phyloP scores from a whole-genome alignment of 2,329 filamentous ascomycete species.

The Hymenotorrendiella dingleyae region DNA sequence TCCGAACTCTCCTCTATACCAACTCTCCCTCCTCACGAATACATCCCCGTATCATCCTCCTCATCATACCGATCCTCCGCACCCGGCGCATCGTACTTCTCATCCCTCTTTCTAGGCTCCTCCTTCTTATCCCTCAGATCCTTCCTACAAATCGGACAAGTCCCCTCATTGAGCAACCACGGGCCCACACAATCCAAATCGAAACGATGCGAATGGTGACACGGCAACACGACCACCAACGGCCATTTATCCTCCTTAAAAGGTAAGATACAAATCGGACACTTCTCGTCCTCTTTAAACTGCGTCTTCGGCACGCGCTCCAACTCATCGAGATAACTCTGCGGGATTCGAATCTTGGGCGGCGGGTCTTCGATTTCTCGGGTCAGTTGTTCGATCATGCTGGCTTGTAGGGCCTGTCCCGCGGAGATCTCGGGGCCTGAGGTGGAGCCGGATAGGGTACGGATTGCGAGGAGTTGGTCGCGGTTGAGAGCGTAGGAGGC shows the following conservation, averaged over 20 bases:
- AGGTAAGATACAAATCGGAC: constrained; percentile 57
- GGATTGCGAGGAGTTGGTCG: constrained; percentile 49
- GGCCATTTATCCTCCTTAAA: constrained; percentile 58
- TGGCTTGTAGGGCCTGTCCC: constrained; percentile 42
- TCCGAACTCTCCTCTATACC: neutral
- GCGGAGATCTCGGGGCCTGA: too few species aligned
- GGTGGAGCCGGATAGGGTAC: constrained; percentile 39
- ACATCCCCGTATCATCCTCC: constrained; percentile 43
- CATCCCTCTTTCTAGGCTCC: too few species aligned
- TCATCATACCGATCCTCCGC: constrained; percentile 31
- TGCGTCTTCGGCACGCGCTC: constrained; percentile 50
- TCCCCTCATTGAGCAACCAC: constrained; percentile 59
- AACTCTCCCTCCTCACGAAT: constrained; percentile 31
- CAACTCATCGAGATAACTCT: constrained; percentile 53
- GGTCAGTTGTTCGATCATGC: constrained; percentile 44
- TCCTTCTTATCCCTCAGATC: constrained; percentile 52
- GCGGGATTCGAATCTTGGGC: constrained; percentile 44
- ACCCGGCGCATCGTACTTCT: too few species aligned
- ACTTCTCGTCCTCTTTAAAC: constrained; percentile 45
- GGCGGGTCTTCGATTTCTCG: constrained; percentile 48
- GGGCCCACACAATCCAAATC: constrained; percentile 64
- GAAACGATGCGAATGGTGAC: constrained; percentile 51
- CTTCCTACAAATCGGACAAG: constrained; percentile 57
- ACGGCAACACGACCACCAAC: constrained; percentile 59
- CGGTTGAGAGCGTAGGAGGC: constrained; percentile 53